Evolutionary conservation across 2,329 filamentous ascomycete species (phyloP).

Genomic region (Xylaria sp.): DNA sequence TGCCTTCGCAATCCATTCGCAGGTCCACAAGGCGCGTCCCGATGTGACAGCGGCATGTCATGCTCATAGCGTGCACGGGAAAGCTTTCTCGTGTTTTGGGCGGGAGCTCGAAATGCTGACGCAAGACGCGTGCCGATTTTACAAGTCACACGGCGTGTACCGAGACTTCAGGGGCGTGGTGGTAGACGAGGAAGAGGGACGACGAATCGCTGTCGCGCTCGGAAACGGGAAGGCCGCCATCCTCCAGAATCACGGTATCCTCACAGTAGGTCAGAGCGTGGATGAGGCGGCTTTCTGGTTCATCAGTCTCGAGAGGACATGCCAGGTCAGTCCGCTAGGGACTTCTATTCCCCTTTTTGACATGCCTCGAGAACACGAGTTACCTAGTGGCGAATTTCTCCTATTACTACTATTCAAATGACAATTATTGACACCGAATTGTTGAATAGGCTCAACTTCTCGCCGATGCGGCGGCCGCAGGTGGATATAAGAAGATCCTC

Average conservation of each 20-base stretch:
- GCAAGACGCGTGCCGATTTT: constrained; percentile 68
- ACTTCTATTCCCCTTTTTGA: too few species aligned
- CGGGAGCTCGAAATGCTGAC: constrained; percentile 70
- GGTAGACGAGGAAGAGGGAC: constrained; percentile 67
- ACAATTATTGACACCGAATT: background rate
- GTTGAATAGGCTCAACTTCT: constrained; percentile 62
- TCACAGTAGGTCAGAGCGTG: constrained; percentile 71
- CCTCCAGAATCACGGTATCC: constrained; percentile 71
- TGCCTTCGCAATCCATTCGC: constrained; percentile 71
- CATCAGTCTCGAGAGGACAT: constrained; percentile 69
- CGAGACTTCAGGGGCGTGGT: constrained; percentile 70
- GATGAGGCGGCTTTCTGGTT: constrained; percentile 75
- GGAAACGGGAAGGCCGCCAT: constrained; percentile 67
- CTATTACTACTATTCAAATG: background rate
- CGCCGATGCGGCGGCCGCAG: constrained; percentile 65
- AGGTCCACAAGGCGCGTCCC: constrained; percentile 67
- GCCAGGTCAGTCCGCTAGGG: constrained; percentile 52
- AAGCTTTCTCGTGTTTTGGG: constrained; percentile 69
- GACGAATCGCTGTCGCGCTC: constrained; percentile 65
- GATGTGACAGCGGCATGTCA: constrained; percentile 71
- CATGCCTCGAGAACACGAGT: too few species aligned
- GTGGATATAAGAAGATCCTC: constrained; percentile 45
- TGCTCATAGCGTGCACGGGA: constrained; percentile 68
- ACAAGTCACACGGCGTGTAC: constrained; percentile 69
- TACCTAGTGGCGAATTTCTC: background rate